Conservation (phyloP, 2,329 filamentous ascomycete genomes). For the Penicillium paneum region DNA sequence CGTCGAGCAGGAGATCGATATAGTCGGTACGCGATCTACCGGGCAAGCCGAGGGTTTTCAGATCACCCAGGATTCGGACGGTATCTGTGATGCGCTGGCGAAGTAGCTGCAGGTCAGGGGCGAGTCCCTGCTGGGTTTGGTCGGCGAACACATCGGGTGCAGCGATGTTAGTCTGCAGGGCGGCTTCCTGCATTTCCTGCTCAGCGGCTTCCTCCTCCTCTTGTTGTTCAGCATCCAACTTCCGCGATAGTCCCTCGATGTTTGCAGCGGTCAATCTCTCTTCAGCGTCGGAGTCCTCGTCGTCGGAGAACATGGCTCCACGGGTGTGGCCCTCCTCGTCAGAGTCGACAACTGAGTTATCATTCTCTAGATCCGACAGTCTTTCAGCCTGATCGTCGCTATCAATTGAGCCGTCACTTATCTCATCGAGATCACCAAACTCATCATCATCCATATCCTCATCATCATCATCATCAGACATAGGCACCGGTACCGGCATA, state of each 20-base stretch:
- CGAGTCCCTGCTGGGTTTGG: conserved; percentile 62
- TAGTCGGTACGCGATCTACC: conserved; percentile 85
- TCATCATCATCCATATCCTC: conserved; percentile 44
- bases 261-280: conserved; percentile 93
- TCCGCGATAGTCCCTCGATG: conserved; percentile 84
- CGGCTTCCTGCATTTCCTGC: conserved; percentile 78
- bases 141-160: conserved; percentile 63
- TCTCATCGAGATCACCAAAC: conserved; percentile 44
- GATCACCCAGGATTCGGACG: conserved; percentile 85
- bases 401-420: conserved; percentile 46
- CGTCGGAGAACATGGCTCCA: conserved; percentile 86
- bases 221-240: conserved; percentile 73
- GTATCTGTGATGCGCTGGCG: conserved; percentile 88
- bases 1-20: conserved; percentile 77
- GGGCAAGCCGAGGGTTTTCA: conserved; percentile 74
- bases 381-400: conserved; percentile 47
- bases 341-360: conserved; percentile 63
- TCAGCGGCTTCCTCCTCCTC: conserved; percentile 79
- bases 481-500: conserved; percentile 22
- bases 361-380: conserved; percentile 56
- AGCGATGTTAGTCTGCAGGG: conserved; percentile 89
- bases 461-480: conserved; percentile 32
- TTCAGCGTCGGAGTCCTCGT: conserved; percentile 84
- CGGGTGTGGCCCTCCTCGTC: conserved; percentile 59
- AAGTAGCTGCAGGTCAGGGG: conserved; percentile 85